Evolutionary conservation across 108 stramenopile species (phyloP), one percentile per base, ranked within the genome.

Genomic region (Cyclotella cryptica): DNA sequence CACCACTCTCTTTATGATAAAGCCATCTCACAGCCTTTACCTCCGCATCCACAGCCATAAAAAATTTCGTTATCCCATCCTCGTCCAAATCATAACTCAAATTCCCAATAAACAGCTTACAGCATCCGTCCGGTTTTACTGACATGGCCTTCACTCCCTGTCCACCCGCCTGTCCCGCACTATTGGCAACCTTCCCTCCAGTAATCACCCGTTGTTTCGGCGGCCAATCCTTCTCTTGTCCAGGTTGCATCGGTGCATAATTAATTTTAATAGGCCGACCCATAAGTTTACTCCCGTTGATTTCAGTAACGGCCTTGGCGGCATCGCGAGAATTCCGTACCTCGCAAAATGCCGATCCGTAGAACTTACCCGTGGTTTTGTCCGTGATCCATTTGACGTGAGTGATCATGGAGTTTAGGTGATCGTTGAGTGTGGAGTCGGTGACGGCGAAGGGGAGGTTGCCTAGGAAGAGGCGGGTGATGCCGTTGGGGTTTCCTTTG

Each of bases 61-160:
- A 98, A 80, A 96, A 96, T 66, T 97, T 95, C 24, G 86, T 86
- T 62, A 97, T 92, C 22, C 82, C 92, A 42, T 96, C 96, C 72
- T 97, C 96, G 77, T 98, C 98, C 71, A 96, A 89, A 29, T 98
- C 97, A 78, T 94, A 98, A 21, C 93, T 89, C 18, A 97, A 77
- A 80, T 98, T 98, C 10, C 97, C 98, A 62, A 96, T 89, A 58
- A 97, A 98, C 3, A 97, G 77, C 66, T 97, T 97, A 43, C 73
- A 45, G 61, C 96, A 95, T 26, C 89, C 87, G 46, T 93, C 93
- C 4, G 96, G 96, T 67, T 94, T 96, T 12, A 79, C 92, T 30
- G 88, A 86, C 93, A 96, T 94, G 29, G 93, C 92, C 69, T 90
- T 92, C 26, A 88, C 68, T 14, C 92, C 91, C 30, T 59, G 75